Evolutionary conservation across 2,329 filamentous ascomycete genomes (phyloP).

Genomic region (Cryphonectria carpinicola): DNA sequence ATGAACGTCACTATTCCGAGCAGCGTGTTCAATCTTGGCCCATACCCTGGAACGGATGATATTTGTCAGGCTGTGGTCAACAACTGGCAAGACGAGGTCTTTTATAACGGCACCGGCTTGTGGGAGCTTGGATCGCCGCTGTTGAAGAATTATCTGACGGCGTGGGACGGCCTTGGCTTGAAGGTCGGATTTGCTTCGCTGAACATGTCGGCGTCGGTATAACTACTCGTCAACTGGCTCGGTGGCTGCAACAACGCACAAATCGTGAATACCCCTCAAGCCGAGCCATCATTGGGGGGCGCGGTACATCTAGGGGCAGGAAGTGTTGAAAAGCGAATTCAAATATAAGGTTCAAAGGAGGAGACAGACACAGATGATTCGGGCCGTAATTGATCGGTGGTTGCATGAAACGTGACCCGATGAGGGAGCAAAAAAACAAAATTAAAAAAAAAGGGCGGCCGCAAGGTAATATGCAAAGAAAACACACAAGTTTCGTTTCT

Average conservation of each 20-base stretch:
- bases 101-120: slow-evolving; percentile 19
- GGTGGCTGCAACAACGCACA: neutral
- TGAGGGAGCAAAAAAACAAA: neutral
- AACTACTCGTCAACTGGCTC: neutral
- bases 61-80: slow-evolving; percentile 39
- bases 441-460: neutral
- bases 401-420: neutral
- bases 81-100: slow-evolving; percentile 25
- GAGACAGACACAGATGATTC: neutral
- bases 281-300: neutral
- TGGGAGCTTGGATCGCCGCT: slow-evolving; percentile 40
- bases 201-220: neutral
- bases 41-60: slow-evolving; percentile 33
- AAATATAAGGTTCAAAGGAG: neutral
- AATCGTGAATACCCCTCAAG: neutral
- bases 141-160: slow-evolving; percentile 40
- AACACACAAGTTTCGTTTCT: neutral
- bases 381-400: neutral
- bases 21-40: slow-evolving; percentile 37
- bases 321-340: neutral
- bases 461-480: neutral
- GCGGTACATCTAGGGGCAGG: neutral
- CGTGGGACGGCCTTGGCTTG: slow-evolving; percentile 38
- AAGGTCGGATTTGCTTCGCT: slow-evolving; percentile 33
- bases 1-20: slow-evolving; percentile 36